Evolutionary conservation across 441 rosid genomes (phyloP).

Genomic region (Erysimum cheiri): DNA sequence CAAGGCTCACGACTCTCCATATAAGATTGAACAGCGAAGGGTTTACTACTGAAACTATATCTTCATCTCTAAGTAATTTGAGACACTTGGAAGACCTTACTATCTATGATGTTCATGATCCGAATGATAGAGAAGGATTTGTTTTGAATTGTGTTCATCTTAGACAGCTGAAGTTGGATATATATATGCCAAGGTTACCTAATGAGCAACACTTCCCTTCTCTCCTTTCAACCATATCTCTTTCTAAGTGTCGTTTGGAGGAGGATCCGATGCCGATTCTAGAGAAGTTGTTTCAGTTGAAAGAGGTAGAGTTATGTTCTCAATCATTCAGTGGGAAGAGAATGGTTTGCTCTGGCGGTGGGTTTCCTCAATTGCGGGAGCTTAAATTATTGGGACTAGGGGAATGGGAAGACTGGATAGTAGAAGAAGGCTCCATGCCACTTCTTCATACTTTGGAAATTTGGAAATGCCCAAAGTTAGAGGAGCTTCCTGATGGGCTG

Average conservation of each 20-base stretch:
- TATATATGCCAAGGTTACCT: constrained; percentile 13
- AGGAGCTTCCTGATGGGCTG: constrained; percentile 42
- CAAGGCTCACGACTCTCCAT: no score
- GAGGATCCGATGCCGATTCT: constrained; percentile 22
- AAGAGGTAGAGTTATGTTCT: rapidly evolving
- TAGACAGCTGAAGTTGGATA: rapidly evolving
- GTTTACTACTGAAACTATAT: no score
- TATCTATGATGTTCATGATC: no score
- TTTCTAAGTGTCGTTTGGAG: not conserved
- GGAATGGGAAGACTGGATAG: constrained; percentile 30
- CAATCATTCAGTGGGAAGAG: not conserved
- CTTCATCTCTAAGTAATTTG: no score
- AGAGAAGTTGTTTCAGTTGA: constrained; percentile 2
- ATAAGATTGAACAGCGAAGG: no score
- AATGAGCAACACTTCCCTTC: not conserved
- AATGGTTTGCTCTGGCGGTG: not conserved
- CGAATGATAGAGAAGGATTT: not conserved
- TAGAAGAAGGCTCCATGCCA: constrained; percentile 42
- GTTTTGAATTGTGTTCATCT: not conserved
- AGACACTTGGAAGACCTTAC: no score
- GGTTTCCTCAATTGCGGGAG: constrained; percentile 21
- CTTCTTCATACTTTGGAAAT: not conserved
- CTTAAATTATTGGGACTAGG: rapidly evolving
- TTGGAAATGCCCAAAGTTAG: not conserved
- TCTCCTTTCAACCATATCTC: not conserved